Evolutionary conservation across 768 basidiomycete species (phyloP).

Genomic region (Lanmaoa pseudosensibilis): DNA sequence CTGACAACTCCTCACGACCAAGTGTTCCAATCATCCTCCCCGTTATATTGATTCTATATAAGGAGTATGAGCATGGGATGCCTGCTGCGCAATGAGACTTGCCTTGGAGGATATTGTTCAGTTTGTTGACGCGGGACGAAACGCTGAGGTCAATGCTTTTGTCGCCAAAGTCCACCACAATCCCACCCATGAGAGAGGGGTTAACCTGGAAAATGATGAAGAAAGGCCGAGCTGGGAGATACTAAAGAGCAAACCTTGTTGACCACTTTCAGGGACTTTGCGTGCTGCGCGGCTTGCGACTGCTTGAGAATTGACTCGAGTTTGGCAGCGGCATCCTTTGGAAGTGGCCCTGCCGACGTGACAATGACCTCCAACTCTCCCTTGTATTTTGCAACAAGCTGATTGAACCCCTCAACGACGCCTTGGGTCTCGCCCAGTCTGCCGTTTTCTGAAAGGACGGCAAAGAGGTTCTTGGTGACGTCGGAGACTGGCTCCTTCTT

Average conservation of each 20-base stretch:
- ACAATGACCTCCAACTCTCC: slow-evolving; percentile 93
- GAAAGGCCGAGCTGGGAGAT: neutral
- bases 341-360: slow-evolving; percentile 81
- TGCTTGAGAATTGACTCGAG: slow-evolving; percentile 86
- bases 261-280: slow-evolving; percentile 83
- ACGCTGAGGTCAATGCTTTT: slow-evolving; percentile 97
- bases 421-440: slow-evolving; percentile 80
- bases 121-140: slow-evolving; percentile 89
- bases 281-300: slow-evolving; percentile 80
- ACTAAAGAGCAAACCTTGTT: slow-evolving; percentile 72
- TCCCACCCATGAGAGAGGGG: slow-evolving; percentile 85
- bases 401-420: slow-evolving; percentile 90
- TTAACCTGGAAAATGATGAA: slow-evolving; percentile 63
- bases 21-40: neutral
- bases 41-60: slow-evolving; percentile 29
- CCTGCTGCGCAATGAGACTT: slow-evolving; percentile 31
- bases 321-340: slow-evolving; percentile 70
- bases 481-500: slow-evolving; percentile 81
- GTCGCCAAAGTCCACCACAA: slow-evolving; percentile 97
- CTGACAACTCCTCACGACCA: neutral
- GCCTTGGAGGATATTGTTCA: slow-evolving; percentile 88
- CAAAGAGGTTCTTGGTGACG: slow-evolving; percentile 89
- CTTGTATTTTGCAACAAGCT: slow-evolving; percentile 82
- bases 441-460: slow-evolving; percentile 90
- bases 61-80: slow-evolving; percentile 14